Conservation (phyloP, 805 yeast genomes). For the Alloascoidea africana region DNA sequence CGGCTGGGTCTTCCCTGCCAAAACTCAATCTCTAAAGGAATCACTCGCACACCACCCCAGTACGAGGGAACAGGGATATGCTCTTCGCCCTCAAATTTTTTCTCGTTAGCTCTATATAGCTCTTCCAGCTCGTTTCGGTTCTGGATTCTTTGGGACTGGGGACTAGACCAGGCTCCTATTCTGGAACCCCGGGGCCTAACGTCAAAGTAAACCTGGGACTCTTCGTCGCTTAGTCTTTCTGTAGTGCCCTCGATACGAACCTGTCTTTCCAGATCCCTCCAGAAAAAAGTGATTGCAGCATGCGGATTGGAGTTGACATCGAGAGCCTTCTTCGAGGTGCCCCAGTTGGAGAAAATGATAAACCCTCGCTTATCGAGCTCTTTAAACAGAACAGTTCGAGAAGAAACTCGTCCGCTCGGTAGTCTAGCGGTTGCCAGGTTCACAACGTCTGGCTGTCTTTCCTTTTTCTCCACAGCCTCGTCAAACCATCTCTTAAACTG, state of each 20-base stretch:
- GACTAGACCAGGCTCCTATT: slow-evolving; percentile 95
- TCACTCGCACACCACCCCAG: slow-evolving; percentile 91
- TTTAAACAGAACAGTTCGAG: slow-evolving; percentile 74
- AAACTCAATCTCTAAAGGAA: slow-evolving; percentile 85
- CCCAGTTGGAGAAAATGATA: slow-evolving; percentile 87
- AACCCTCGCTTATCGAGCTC: slow-evolving; percentile 78
- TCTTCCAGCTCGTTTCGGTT: slow-evolving; percentile 50
- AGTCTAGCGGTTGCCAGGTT: slow-evolving; percentile 78
- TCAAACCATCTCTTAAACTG: slow-evolving; percentile 81
- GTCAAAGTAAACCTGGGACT: slow-evolving; percentile 60
- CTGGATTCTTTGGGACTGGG: slow-evolving; percentile 54
- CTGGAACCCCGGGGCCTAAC: slow-evolving; percentile 88
- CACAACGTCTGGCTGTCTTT: slow-evolving; percentile 67
- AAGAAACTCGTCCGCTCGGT: slow-evolving; percentile 83
- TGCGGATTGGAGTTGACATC: slow-evolving; percentile 61
- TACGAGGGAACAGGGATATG: slow-evolving; percentile 80
- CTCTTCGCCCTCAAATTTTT: slow-evolving; percentile 43
- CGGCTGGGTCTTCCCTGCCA: slow-evolving; percentile 95
- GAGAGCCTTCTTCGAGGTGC: slow-evolving; percentile 60
- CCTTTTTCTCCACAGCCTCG: slow-evolving; percentile 44
- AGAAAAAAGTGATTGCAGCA: slow-evolving; percentile 79
- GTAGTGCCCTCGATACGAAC: slow-evolving; percentile 83
- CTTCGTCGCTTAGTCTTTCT: slow-evolving; percentile 59
- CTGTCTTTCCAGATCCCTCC: slow-evolving; percentile 86
- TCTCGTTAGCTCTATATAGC: slow-evolving; percentile 28